Evolutionary conservation across 768 basidiomycete genomes (phyloP), one percentile per base, ranked within the genome.

Genomic region (Suillus paluster): DNA sequence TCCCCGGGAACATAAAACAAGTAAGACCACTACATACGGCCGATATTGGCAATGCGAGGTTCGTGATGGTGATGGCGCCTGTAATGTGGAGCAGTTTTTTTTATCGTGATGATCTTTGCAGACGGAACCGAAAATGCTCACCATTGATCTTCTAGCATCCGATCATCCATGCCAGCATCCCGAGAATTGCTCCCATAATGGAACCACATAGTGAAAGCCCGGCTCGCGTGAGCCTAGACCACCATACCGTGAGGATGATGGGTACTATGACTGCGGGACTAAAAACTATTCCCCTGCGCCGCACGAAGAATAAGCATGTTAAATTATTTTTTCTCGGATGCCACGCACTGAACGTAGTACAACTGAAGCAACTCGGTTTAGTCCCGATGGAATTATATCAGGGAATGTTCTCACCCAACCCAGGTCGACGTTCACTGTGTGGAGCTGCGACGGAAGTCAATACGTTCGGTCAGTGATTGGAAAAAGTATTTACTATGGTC

Each of bases 81-180:
- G 57, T 33, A 60, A 10, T 30, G 17, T 55, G 46, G 23, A 60
- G 14, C n/a, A n/a, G n/a, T n/a, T n/a, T 30, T 21, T 55, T 38
- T 41, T 27, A 63, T 14, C 12, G 23, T 4, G 30, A 11, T 27
- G 33, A 27, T 34, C 17, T 25, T 39, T 19, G 38, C 39, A 55
- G 11, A 42, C 21, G 5, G 21, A 57, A 59, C 41, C 38, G 15
- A 61, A 17, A 25, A 39, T 30, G 52, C 63, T 59, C 56, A 66
- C 76, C 78, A 59, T 70, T 78, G 33, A 72, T 70, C 65, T 78
- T 77, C 72, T 68, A 71, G 59, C 76, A 78, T 1, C 73, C 72
- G 27, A 76, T 69, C 67, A 79, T 73, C 77, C 78, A 79, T 7
- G 78, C 78, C 14, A 74, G 57, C 65, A 78, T 72, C 3, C 75